Base-by-base conservation (phyloP, 768 basidiomycete species). In the Amanita polypyramis region DNA sequence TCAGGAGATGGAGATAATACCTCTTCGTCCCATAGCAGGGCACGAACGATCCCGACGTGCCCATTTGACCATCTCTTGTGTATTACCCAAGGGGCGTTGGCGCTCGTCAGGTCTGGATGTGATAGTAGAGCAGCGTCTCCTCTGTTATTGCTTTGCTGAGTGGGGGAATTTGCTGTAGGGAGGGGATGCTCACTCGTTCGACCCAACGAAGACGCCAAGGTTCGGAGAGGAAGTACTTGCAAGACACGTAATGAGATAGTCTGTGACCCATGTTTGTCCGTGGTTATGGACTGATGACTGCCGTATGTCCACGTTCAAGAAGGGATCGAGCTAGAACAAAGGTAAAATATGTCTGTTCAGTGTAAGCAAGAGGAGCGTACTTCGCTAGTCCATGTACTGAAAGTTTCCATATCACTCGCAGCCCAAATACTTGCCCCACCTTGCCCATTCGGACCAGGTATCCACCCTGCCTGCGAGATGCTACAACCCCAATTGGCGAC, bases 351-450 rank as follows among this genome's bases (percentile, higher is more conserved):
- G 37, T 3, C 45, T 4, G 10, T 42, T 48, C 9, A 54, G 8
- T 44, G 4, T 20, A n/a, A 2, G 23, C 23, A 34, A 17, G 36
- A 20, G 17, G 49, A 5, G 51, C 61, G 25, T 51, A 83, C 87
- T 65, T 90, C 85, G 40, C 63, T 63, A 21, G 81, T 76, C 94
- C 92, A 97, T 11, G 77, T 72, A 48, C 85, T 85, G 54, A 94
- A 85, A 0, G 87, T 91, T 63, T 97, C 92, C 93, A 96, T 96
- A 65, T 96, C 94, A 54, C 89, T 93, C 9, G 79, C 75, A 19
- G 83, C 85, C 91, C 92, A 96, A 6, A 92, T 69, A 40, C 61
- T 66, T 25, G 65, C 65, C 12, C 53, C 58, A 6, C 32, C 36
- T 42, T 34, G 30, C 6, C 29, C 17, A 7, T 7, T 34, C 19